Base-by-base conservation (phyloP, 768 basidiomycete genomes). In the Serpula lacrymans region DNA sequence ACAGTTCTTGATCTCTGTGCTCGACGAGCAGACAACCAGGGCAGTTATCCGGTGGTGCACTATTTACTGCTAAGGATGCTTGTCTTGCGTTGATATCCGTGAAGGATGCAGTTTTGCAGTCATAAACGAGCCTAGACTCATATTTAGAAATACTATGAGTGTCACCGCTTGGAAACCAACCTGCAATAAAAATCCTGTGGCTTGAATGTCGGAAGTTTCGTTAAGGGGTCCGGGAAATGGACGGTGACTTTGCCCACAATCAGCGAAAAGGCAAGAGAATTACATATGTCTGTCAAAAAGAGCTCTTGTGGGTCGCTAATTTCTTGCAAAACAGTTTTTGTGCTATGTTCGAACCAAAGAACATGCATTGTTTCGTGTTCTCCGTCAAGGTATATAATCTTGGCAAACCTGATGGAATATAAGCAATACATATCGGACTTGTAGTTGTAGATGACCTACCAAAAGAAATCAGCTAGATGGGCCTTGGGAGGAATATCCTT, bases 271-370 rank as follows among this genome's bases (percentile, higher is more conserved):
- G 59, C 45, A 12, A 74, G 50, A 8, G 64, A 49, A 32, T 69
- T 70, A 45, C 88, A 90, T 1, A 71, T 52, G 2, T 78, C 59
- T 21, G 71, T 71, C 4, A 84, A 57, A 53, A 82, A 88, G 0
- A 91, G 54, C 48, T 91, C 86, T 40, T 78, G 79, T 0, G 75
- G 64, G 41, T 83, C 62, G 0, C 72, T 74, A 11, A 88, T 58
- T 44, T 87, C 80, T 21, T 70, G 64, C 20, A 88, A 54, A n/a
- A 77, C 55, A 0, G 79, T 83, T 40, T 75, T 71, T 0, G 76
- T 74, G 0, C 78, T 75, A 50, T 90, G 88, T 39, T 84, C 74
- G 21, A 84, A 75, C 86, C 86, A 91, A 24, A 79, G 84, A 8
- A 85, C 60, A 56, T 91, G 88, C 1, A 75, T 73, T 2, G 43